A percentile compares a stretch with the other conserved stretches of the same genome.
phyloP scores from a whole-genome alignment of 2,329 filamentous ascomycete genomes.

The Teratosphaeria zuluensis region DNA sequence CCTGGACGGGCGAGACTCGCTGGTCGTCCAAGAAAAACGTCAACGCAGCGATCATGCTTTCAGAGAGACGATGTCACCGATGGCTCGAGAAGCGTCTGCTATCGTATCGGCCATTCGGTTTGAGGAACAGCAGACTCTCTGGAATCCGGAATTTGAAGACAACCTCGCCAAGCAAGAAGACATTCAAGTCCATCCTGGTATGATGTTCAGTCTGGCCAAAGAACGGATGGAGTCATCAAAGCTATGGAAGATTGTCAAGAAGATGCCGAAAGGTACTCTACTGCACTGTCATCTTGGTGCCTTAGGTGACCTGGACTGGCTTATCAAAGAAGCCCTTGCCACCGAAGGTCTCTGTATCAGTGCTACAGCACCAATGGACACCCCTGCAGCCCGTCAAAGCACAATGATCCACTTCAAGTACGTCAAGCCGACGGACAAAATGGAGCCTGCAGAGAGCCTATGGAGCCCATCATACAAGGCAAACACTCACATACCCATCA shows the following conservation, averaged over 20 bases:
- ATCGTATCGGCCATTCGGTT: conserved; percentile 73
- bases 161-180: conserved; percentile 52
- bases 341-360: conserved; percentile 65
- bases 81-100: conserved; percentile 64
- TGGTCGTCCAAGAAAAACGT: conserved; percentile 73
- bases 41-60: conserved; percentile 69
- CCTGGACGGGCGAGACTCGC: conserved; percentile 60
- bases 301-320: conserved; percentile 78
- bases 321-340: conserved; percentile 61
- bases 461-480: conserved; percentile 59
- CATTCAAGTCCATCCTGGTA: conserved; percentile 66
- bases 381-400: conserved; percentile 43
- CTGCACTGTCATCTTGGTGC: conserved; percentile 85
- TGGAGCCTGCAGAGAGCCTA: conserved; percentile 39
- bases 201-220: conserved; percentile 87
- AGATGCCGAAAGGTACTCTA: conserved; percentile 81
- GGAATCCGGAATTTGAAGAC: conserved; percentile 66
- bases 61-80: conserved; percentile 64
- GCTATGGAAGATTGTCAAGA: conserved; percentile 74
- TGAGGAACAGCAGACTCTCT: conserved; percentile 65
- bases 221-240: conserved; percentile 75
- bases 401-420: conserved; percentile 48
- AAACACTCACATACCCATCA: conserved; percentile 48
- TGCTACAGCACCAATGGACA: conserved; percentile 48
- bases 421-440: conserved; percentile 23